Evolutionary conservation across 495 filamentous ascomycete genomes (phyloP), one percentile per base, ranked within the genome.

Genomic region (Penicillium odoratum): DNA sequence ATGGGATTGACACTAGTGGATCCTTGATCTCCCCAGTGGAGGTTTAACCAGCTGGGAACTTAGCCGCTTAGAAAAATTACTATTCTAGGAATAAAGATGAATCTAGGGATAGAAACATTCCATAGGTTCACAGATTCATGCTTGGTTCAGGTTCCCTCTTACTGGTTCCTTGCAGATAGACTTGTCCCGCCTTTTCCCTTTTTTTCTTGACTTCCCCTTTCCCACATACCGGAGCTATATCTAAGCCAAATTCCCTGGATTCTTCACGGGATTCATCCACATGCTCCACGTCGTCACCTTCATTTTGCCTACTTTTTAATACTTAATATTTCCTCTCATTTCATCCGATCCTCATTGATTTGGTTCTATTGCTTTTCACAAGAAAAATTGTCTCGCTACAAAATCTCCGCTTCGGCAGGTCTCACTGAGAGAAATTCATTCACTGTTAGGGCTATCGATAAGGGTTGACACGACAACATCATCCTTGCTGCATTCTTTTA

Each of bases 401-500:
- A 43, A 62, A 63, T 48, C 53, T 68, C 60, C 65, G 64, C 53
- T 45, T 58, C 60, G 56, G 53, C 65, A 60, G 70, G 69, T 76
- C 66, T 73, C 69, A 70, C 52, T 55, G 21, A 9, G 16, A 40
- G 26, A 28, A 28, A 21, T 53, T 21, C 51, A 42, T 42, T 21
- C 57, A 59, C 69, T 62, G 64, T 68, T 70, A 69, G 69, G 62
- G 66, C 66, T 69, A 73, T 69, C 66, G 69, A 73, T 70, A 69
- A 61, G 61, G 61, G 74, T 78, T 78, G 73, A 78, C 75, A 73
- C 70, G 74, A 78, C 75, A 76, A 78, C 74, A 63, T 63, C 61
- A 75, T 73, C 74, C 72, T 76, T 76, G 70, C 73, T 51, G 68
- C 74, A 75, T 72, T 68, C 63, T 68, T 63, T 60, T 29, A 48